Conservation (phyloP, 129 eudicot genomes). For the Flaveria brownii region DNA sequence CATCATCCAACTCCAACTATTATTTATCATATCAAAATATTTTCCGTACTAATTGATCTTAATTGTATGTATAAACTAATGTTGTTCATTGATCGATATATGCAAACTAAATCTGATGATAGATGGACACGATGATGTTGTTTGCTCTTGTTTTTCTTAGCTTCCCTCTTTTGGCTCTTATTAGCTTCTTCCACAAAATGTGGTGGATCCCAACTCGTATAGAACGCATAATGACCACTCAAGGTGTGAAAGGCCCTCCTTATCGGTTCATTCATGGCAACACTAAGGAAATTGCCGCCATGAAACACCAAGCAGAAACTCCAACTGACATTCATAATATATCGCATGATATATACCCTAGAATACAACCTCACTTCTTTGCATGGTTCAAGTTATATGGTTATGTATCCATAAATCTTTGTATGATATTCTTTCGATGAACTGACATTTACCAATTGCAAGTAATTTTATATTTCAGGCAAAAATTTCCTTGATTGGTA, state of each 20-base stretch:
- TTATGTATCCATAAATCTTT: not conserved
- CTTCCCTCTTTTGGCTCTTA: not conserved
- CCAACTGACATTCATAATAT: slow-evolving; percentile 1
- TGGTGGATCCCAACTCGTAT: slow-evolving; percentile 49
- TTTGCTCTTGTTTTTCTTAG: slow-evolving; percentile 2
- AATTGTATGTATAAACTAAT: no score
- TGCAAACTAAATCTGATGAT: no score
- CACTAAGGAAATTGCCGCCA: slow-evolving; percentile 35
- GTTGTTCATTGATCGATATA: no score
- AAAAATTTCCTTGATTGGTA: slow-evolving; percentile 46
- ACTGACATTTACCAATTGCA: not conserved
- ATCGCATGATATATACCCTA: slow-evolving; percentile 44
- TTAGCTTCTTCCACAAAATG: slow-evolving; percentile 34
- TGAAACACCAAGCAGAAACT: slow-evolving; percentile 30
- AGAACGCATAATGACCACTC: slow-evolving; percentile 32
- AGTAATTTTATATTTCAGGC: slow-evolving; percentile 30
- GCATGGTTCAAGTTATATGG: slow-evolving; percentile 45
- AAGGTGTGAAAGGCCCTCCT: slow-evolving; percentile 49
- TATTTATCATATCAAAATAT: not conserved
- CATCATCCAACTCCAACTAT: no score
- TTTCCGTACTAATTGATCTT: not conserved
- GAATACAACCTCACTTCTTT: slow-evolving; percentile 42
- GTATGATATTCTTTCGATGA: not conserved
- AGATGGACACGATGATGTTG: no score
- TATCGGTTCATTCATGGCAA: slow-evolving; percentile 43